phyloP scores from a whole-genome alignment of 2,329 filamentous ascomycete species.

The Trichoderma gracile region DNA sequence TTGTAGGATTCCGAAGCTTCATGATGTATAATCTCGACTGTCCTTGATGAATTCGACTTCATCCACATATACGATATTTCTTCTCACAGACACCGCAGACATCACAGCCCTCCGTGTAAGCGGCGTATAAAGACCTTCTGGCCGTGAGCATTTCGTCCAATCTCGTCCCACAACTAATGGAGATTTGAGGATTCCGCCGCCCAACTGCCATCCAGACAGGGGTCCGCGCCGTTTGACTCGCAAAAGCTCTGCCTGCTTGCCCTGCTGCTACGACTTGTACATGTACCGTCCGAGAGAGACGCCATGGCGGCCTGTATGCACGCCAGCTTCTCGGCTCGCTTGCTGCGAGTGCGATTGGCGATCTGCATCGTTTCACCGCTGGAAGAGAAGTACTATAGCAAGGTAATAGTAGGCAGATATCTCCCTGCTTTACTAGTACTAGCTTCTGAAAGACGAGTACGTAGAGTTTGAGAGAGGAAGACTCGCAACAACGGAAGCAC shows the following conservation, averaged over 20 bases:
- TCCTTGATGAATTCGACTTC: too few relatives aligned
- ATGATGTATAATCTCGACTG: too few relatives aligned
- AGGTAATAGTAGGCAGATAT: neutral
- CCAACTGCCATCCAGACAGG: neutral
- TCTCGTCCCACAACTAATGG: too few relatives aligned
- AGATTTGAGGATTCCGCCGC: too few relatives aligned
- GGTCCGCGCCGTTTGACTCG: conserved; percentile 13
- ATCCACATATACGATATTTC: too few relatives aligned
- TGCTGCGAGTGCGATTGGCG: conserved; percentile 23
- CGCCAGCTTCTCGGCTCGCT: conserved; percentile 23
- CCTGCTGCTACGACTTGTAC: neutral
- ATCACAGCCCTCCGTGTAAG: too few relatives aligned
- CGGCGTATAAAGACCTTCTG: too few relatives aligned
- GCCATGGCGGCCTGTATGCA: conserved; percentile 7
- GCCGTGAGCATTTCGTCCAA: too few relatives aligned
- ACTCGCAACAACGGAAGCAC: neutral
- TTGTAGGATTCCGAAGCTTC: too few relatives aligned
- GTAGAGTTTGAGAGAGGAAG: neutral
- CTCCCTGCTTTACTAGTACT: neutral
- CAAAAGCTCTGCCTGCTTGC: neutral
- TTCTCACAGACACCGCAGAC: too few relatives aligned
- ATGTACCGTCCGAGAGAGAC: neutral
- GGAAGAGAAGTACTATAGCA: too few relatives aligned
- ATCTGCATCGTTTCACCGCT: conserved; percentile 23
- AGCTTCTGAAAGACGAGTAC: neutral